Percentiles rank a stretch among this genome's conserved stretches.
Evolutionary conservation across 2,329 filamentous ascomycete species (phyloP).

Genomic region (Alternaria infectoria): DNA sequence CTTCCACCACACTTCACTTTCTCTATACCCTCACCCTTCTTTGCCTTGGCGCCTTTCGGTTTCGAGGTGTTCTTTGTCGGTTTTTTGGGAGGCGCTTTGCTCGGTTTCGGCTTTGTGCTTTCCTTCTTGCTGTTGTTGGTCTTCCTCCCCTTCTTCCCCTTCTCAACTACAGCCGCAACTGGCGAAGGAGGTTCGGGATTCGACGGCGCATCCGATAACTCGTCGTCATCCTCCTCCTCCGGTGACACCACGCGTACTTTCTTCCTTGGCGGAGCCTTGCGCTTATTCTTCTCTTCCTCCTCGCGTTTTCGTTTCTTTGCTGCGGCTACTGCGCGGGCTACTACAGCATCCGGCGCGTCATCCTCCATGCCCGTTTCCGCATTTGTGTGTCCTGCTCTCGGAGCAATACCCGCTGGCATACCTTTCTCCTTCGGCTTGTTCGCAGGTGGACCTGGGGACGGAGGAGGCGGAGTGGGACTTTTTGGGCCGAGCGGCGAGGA

Average conservation of each 20-base stretch:
- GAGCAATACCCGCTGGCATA: not conserved
- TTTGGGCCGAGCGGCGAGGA: not conserved
- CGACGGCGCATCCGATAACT: not conserved
- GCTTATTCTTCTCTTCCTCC: not conserved
- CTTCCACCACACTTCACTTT: not conserved
- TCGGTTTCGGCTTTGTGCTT: not conserved
- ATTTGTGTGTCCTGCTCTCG: not conserved
- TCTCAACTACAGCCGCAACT: not conserved
- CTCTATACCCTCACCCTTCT: not conserved
- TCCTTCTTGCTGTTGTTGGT: not conserved
- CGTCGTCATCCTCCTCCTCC: not conserved
- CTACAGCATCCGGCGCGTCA: not conserved
- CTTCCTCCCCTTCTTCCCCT: not conserved
- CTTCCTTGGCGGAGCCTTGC: not conserved
- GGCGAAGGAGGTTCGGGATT: no score
- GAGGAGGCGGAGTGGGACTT: not conserved
- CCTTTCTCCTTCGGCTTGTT: not conserved
- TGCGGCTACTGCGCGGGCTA: not conserved
- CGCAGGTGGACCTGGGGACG: not conserved
- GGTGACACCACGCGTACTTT: accelerated
- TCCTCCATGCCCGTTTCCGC: not conserved
- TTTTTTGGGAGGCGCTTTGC: not conserved
- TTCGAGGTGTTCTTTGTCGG: no score
- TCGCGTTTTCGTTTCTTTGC: not conserved
- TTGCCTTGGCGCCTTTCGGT: not conserved